Evolutionary conservation across 2,329 filamentous ascomycete species (phyloP).

Genomic region (Exophiala sideris): DNA sequence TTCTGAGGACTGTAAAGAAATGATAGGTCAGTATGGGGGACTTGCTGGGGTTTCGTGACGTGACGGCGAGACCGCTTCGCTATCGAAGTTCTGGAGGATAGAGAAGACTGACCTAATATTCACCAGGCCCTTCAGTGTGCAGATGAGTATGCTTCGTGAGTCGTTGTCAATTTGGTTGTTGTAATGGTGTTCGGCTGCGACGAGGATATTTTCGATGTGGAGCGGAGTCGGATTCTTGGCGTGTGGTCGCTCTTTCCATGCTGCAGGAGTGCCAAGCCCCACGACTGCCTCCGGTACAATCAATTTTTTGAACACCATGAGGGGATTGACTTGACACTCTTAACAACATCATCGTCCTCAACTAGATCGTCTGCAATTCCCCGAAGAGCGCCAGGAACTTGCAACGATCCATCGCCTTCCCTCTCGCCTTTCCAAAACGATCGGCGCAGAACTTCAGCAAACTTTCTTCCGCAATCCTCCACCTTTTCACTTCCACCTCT

Average conservation of each 20-base stretch:
- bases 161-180: constrained; percentile 6
- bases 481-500: constrained; percentile 4
- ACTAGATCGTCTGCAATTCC: constrained; percentile 51
- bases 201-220: too few relatives aligned
- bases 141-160: constrained; percentile 21
- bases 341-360: constrained; percentile 1
- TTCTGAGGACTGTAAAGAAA: constrained; percentile 35
- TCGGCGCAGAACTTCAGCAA: neutral
- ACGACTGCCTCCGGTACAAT: too few relatives aligned
- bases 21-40: constrained; percentile 4
- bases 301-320: neutral
- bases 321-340: neutral
- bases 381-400: constrained; percentile 53
- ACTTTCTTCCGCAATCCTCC: neutral
- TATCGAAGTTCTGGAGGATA: too few relatives aligned
- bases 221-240: too few relatives aligned
- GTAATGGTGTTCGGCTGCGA: constrained; percentile 1
- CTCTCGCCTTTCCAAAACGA: neutral
- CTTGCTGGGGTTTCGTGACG: too few relatives aligned
- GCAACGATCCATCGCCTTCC: constrained; percentile 46
- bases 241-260: too few relatives aligned
- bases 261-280: neutral
- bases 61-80: too few relatives aligned
- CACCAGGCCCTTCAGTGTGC: constrained; percentile 23
- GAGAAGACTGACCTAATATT: constrained; percentile 21